Percentiles rank a stretch among this genome's conserved stretches.
Evolutionary conservation across 768 basidiomycete species (phyloP).

Genomic region (Auriscalpium orientale): DNA sequence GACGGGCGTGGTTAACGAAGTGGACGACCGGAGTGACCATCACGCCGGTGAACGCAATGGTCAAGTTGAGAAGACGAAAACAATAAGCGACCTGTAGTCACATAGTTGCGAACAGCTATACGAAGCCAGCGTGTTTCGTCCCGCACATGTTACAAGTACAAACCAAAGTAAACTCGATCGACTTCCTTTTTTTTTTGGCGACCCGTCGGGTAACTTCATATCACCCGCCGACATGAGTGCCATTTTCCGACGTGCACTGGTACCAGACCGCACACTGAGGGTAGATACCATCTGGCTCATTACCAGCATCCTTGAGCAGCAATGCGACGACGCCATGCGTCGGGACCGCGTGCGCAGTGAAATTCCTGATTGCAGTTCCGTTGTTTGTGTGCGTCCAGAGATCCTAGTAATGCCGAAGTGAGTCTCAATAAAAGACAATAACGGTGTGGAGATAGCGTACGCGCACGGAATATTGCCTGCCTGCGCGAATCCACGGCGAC

Average conservation of each 20-base stretch:
- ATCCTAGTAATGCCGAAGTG: slow-evolving; percentile 1
- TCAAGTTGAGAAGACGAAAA: slow-evolving; percentile 12
- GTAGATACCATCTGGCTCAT: slow-evolving; percentile 12
- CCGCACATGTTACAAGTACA: too few species aligned
- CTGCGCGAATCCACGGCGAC: slow-evolving; percentile 18
- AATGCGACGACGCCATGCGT: slow-evolving; percentile 17
- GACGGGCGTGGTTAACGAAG: slow-evolving; percentile 25
- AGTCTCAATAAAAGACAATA: neutral
- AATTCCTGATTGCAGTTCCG: slow-evolving; percentile 14
- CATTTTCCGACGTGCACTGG: slow-evolving; percentile 14
- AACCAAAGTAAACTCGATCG: too few species aligned
- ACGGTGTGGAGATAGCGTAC: neutral
- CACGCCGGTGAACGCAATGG: slow-evolving; percentile 24
- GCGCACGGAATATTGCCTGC: slow-evolving; percentile 15
- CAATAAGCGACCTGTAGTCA: too few species aligned
- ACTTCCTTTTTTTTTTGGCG: too few species aligned
- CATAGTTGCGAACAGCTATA: too few species aligned
- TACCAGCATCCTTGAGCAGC: slow-evolving; percentile 16
- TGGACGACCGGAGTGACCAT: slow-evolving; percentile 33
- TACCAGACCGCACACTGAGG: slow-evolving; percentile 12
- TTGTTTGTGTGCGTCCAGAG: slow-evolving; percentile 19
- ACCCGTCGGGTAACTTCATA: too few species aligned
- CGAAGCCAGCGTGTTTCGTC: too few species aligned
- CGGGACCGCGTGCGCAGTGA: slow-evolving; percentile 12
- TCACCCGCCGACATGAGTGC: slow-evolving; percentile 1